Evolutionary conservation across 192 early-diverging fungal genomes (phyloP), one percentile per base, ranked within the genome.

Genomic region (Coemansia sp.): DNA sequence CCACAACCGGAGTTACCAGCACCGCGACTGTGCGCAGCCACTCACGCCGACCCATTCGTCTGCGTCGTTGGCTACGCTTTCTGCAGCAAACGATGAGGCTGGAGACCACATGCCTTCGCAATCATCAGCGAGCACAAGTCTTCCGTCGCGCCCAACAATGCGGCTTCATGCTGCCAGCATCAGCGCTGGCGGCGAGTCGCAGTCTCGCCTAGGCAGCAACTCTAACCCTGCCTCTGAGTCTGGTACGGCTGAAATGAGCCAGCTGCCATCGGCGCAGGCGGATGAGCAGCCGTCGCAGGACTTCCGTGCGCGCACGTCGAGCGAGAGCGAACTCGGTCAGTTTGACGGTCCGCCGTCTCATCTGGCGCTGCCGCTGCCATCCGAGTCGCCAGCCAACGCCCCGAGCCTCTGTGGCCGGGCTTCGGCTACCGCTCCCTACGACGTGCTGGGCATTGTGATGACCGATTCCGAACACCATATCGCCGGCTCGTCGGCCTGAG

Each of bases 371-470:
- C 78, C 78, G 27, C 38, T 81, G 66, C 78, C 78, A 3, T 62
- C 78, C 5, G 72, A 71, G 23, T 45, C 72, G 48, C 2, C 72
- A 3, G 53, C 64, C 43, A 70, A 39, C 22, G 58, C 66, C 2
- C 23, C 72, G 29, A 69, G 57, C 55, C 66, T 81, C 47, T 81
- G 78, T 41, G 69, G 78, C 55, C 72, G 78, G 66, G 53, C 78
- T 10, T 60, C 54, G 54, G 54, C 78, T 43, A 50, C 72, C 0
- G 63, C 78, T 9, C 69, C 64, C 2, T 81, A 81, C 59, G 78
- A 81, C 52, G 72, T 81, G 5, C 69, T 81, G 59, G 78, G 78
- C 60, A 81, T 81, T 51, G 78, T 75, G 10, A 75, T 81, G 59
- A 50, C 69, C 53, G 75, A 80, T 39, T 64, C 77, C 9, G 71